Base-by-base conservation (phyloP, 495 filamentous ascomycete genomes). In the Margaritispora aquatica region DNA sequence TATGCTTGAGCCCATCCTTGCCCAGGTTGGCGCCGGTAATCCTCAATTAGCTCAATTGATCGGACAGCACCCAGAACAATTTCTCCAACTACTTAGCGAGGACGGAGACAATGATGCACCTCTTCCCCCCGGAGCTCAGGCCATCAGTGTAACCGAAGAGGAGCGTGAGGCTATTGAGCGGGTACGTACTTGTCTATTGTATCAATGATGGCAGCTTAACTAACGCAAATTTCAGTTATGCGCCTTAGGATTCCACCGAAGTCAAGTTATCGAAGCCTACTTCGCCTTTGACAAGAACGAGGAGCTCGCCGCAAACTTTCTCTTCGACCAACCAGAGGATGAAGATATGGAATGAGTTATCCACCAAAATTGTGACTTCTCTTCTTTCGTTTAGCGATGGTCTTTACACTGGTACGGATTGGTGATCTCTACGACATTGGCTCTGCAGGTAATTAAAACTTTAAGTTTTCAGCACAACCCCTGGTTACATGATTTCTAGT, bases 231-330 rank as follows among this genome's bases (percentile, higher is more conserved):
- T 38, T 57, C 11, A 96, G 91, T 78, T 98, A 63, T 93, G 89
- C 71, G 85, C 85, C 57, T 84, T 98, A 26, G 94, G 94, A 11
- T 98, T 98, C 71, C 83, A 92, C 54, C 86, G 92, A 26, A 93
- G 97, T 66, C 81, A 88, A 63, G 95, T 93, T 46, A 96, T 98
- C 69, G 94, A 98, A 76, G 94, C 94, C 13, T 98, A 97, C 76
- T 97, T 98, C 70, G 94, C 94, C 7, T 98, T 94, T 71, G 94
- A 98, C 74, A 98, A 97, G 80, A 97, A 98, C 71, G 94, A 98
- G 73, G 94, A 98, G 70, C 77, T 97, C 34, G 92, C 94, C 2
- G 94, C 94, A 27, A 98, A 98, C 69, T 97, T 97, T 74, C 78
- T 98, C 54, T 98, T 98, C 68, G 94, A 98, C 63, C 90, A 97